Evolutionary conservation across 2,329 filamentous ascomycete species (phyloP).

Genomic region (Leptographium galeiforme): DNA sequence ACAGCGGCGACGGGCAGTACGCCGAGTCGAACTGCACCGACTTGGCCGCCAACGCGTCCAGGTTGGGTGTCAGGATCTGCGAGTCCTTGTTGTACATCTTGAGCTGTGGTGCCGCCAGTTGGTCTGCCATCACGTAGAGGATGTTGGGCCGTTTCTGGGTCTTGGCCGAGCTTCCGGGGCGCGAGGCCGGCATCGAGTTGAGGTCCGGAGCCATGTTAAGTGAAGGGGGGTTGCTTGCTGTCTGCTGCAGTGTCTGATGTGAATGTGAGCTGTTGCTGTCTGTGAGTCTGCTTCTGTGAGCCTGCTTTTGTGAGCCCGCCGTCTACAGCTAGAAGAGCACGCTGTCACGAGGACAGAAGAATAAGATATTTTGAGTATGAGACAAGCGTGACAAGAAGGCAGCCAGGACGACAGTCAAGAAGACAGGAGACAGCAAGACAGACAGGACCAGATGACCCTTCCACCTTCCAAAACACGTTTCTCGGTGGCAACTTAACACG

Average conservation of each 20-base stretch:
- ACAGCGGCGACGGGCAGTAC: constrained; percentile 88
- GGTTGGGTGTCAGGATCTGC: constrained; percentile 82
- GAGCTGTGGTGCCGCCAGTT: constrained; percentile 78
- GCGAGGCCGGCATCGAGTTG: constrained; percentile 53
- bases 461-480: not conserved
- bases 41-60: constrained; percentile 67
- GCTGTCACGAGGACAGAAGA: constrained; percentile 10
- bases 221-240: not conserved
- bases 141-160: constrained; percentile 51
- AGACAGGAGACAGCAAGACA: not conserved
- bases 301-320: not conserved
- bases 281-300: not conserved
- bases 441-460: not conserved
- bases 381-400: not conserved
- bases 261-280: too few relatives aligned
- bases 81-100: constrained; percentile 85
- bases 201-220: constrained; percentile 61
- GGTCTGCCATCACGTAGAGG: constrained; percentile 93
- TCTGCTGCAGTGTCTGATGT: not conserved
- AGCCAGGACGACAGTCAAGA: not conserved
- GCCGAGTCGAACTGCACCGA: constrained; percentile 88
- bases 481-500: too few relatives aligned
- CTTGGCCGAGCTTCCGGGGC: not conserved
- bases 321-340: constrained; percentile 4
- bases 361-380: constrained; percentile 4